These are phyloP conservation scores for Akanthomyces uredinophilus DNA, from an alignment of 2,329 filamentous ascomycete genomes.

Conservation along the genomic window DNA sequence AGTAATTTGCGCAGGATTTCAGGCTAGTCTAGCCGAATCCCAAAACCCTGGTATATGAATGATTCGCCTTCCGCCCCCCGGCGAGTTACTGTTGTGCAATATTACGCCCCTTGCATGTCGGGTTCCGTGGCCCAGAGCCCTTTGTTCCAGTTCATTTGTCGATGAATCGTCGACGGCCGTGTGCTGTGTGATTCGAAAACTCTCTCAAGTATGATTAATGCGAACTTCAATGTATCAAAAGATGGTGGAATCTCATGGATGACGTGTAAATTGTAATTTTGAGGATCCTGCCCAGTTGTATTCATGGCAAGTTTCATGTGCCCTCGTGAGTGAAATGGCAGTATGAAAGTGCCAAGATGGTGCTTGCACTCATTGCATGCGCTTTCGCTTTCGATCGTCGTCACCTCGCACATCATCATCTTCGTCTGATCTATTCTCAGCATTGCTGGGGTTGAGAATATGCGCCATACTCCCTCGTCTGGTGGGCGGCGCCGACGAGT, in stretches of 20 bases:
- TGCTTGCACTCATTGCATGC: conserved; percentile 39
- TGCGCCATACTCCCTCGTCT: conserved; percentile 58
- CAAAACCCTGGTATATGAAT: not conserved
- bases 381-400: conserved; percentile 58
- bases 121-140: conserved; percentile 1
- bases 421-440: conserved; percentile 50
- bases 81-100: not conserved
- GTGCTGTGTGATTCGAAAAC: too few species aligned
- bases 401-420: conserved; percentile 52
- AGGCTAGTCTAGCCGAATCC: not conserved
- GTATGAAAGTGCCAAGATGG: too few species aligned
- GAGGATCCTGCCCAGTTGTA: too few species aligned
- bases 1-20: not conserved
- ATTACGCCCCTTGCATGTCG: conserved; percentile 13
- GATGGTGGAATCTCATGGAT: too few species aligned
- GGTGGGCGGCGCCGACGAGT: conserved; percentile 53
- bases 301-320: too few species aligned
- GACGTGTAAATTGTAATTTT: too few species aligned
- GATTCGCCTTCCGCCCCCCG: not conserved
- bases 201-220: too few species aligned
- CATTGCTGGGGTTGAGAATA: conserved; percentile 57
- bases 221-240: too few species aligned
- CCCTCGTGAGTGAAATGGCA: not conserved
- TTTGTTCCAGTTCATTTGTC: not conserved
- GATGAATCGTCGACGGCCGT: not conserved